Percentiles rank a stretch among this genome's conserved stretches.
Evolutionary conservation across 768 basidiomycete genomes (phyloP).

Genomic region (Termitomyces sp.): DNA sequence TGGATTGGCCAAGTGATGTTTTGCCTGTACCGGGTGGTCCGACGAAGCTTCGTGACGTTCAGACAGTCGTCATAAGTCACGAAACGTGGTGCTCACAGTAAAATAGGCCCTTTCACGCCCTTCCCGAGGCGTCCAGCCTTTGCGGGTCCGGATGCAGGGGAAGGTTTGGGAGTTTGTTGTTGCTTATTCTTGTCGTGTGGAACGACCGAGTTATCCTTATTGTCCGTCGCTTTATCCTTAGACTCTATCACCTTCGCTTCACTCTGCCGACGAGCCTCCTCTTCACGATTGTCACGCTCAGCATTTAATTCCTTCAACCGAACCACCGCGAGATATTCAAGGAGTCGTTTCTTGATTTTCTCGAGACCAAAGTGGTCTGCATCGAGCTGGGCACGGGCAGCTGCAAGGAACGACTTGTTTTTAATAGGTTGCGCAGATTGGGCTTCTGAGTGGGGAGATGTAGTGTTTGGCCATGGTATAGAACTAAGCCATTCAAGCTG

Average conservation of each 20-base stretch:
- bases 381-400: constrained; percentile 77
- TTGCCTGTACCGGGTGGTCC: constrained; percentile 92
- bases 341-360: constrained; percentile 85
- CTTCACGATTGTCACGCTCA: constrained; percentile 26
- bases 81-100: constrained; percentile 39
- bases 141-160: constrained; percentile 5
- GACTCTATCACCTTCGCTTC: constrained; percentile 15
- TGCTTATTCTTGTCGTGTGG: constrained; percentile 17
- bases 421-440: constrained; percentile 24
- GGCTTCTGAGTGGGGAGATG: constrained; percentile 14
- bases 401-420: constrained; percentile 55
- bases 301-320: constrained; percentile 48
- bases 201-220: constrained; percentile 22
- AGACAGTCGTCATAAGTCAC: neutral
- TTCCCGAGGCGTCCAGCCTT: constrained; percentile 18
- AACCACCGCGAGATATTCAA: constrained; percentile 90
- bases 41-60: constrained; percentile 53
- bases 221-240: constrained; percentile 14
- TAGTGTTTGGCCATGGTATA: constrained; percentile 72
- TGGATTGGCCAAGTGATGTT: constrained; percentile 84
- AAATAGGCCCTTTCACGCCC: constrained; percentile 63
- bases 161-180: constrained; percentile 12
- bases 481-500: constrained; percentile 88
- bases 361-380: constrained; percentile 90
- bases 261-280: constrained; percentile 20